Base-by-base conservation (phyloP, 2,329 filamentous ascomycete species). In the Fusarium kyushuense region DNA sequence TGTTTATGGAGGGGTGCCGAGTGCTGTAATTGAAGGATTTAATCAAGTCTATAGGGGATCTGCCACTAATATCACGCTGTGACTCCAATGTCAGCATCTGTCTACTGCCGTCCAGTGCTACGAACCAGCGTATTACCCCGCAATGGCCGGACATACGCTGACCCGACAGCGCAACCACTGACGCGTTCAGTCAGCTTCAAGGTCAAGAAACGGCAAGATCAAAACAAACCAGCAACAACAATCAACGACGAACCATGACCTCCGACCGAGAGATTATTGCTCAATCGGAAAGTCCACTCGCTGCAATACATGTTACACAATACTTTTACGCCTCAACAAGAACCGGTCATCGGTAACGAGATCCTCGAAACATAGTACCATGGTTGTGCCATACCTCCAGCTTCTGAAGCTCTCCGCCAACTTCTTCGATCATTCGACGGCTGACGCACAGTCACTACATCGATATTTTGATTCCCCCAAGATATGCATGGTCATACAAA, bases 1-100 rank as follows among this genome's bases (percentile, higher is more conserved):
- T 29, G 21, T 63, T 40, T 16, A 13, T 14, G 38, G 45, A 27
- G 43, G 19, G 52, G 5, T 4, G 35, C 12, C 11, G 2, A n/a
- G 11, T 32, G 30, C n/a, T 33, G 19, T 45, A 30, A 59, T 65
- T 59, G 54, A 47, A 47, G 59, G 52, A 47, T 47, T 35, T 40
- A 33, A 10, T 19, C n/a, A 13, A 13, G 9, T 11, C 12, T 27
- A 14, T 12, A 30, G 32, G 32, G n/a, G 38, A 30, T 25, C 32
- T 9, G 1, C 36, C n/a, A n/a, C 42, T 23, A 19, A 17, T 2
- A 14, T 45, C 17, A 29, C 14, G 32, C 25, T 29, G 17, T 29
- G 5, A 19, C 11, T 14, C 13, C 17, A 29, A 45, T 29, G 11
- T 14, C n/a, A 45, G 41, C 3, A 58, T 40, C 27, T 2, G 41